Evolutionary conservation across 768 basidiomycete species (phyloP), one percentile per base, ranked within the genome.

Genomic region (Dentipellis fragilis): DNA sequence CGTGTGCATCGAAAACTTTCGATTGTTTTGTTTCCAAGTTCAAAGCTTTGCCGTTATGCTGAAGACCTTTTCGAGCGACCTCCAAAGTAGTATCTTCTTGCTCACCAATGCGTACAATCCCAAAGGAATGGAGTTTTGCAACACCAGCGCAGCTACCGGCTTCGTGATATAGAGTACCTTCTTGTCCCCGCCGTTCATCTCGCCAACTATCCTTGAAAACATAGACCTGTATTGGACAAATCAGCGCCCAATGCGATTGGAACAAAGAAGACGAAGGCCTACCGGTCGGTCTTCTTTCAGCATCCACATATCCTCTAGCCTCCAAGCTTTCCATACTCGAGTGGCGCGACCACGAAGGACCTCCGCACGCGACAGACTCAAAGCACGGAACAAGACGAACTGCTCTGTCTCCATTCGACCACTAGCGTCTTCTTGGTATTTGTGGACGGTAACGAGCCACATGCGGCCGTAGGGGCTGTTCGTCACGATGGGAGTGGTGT

Each of bases 341-440:
- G 51, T 51, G 16, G 51, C 51, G n/a, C 51, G 51, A 34, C 51
- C 51, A 36, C 36, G 29, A 22, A 51, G 23, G 16, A 51, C 51
- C 37, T 51, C 51, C 10, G 23, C 51, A 1, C 51, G 51, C 4
- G 51, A 35, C 1, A 51, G 51, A 36, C 51, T 51, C 2, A 51
- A 17, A 16, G 35, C 51, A 11, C 35, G 51, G 51, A 34, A 51
- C 10, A 51, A 16, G 36, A 51, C 51, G 36, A 51, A 51, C 3
- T 36, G 9, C n/a, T 51, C 51, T 37, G 16, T n/a, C 29, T 21
- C 51, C 9, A 19, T 36, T 35, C 51, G 49, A 12, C 22, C 16
- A 11, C n/a, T n/a, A 29, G 29, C 29, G 29, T 29, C 29, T 29
- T 29, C 3, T 49, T 29, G 12, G 11, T n/a, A 51, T n/a, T n/a